Conservation (phyloP, 2,329 filamentous ascomycete genomes). For the Byssoonygena ceratinophila region DNA sequence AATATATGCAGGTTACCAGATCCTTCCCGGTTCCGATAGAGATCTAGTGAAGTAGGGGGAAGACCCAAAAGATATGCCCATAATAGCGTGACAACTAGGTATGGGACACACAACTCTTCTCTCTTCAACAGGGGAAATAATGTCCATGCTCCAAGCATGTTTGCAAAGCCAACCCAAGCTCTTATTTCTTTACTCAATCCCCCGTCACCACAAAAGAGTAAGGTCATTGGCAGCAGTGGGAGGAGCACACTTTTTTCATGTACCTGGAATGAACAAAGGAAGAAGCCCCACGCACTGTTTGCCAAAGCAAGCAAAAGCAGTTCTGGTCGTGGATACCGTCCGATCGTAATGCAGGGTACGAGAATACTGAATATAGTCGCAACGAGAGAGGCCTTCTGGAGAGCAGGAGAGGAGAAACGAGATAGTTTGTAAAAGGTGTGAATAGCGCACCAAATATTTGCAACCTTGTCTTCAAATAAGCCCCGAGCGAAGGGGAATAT, state of each 20-base stretch:
- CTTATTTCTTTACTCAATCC: slow-evolving; percentile 66
- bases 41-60: slow-evolving; percentile 61
- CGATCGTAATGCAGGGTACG: slow-evolving; percentile 67
- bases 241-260: slow-evolving; percentile 96
- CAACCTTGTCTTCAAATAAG: slow-evolving; percentile 96
- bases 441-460: slow-evolving; percentile 92
- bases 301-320: slow-evolving; percentile 72
- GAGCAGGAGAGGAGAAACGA: slow-evolving; percentile 55
- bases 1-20: slow-evolving; percentile 42
- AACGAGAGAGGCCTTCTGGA: slow-evolving; percentile 65
- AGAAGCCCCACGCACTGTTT: slow-evolving; percentile 88
- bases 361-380: slow-evolving; percentile 67
- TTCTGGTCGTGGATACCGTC: slow-evolving; percentile 64
- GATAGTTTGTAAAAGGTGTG: slow-evolving; percentile 87
- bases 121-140: slow-evolving; percentile 83
- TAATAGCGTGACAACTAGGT: slow-evolving; percentile 69
- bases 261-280: slow-evolving; percentile 94
- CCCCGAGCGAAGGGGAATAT: slow-evolving; percentile 94
- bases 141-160: slow-evolving; percentile 80
- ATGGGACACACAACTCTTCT: slow-evolving; percentile 74
- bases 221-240: slow-evolving; percentile 84
- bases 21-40: slow-evolving; percentile 49
- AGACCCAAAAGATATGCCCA: slow-evolving; percentile 89
- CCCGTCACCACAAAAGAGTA: slow-evolving; percentile 66
- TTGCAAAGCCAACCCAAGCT: slow-evolving; percentile 93